A percentile compares a stretch with the other conserved stretches of the same genome.
Conservation (phyloP, 192 early-diverging fungal species). For the Backusella liffmaniae region DNA sequence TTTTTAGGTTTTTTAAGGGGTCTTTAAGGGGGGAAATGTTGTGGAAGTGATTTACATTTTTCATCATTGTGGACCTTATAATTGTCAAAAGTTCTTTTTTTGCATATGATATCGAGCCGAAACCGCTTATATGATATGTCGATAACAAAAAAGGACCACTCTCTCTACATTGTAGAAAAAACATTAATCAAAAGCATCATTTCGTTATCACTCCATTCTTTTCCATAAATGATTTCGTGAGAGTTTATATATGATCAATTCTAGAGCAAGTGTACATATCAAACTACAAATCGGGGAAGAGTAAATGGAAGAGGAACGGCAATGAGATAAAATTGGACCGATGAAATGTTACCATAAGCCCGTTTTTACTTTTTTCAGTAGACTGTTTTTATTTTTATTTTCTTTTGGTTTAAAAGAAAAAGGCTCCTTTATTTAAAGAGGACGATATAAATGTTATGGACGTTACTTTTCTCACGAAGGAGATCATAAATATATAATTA, state of each 20-base stretch:
- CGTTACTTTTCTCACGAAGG: background rate
- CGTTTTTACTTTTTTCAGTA: background rate
- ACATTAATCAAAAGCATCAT: too few species aligned
- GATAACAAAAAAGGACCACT: too few species aligned
- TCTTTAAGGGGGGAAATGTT: background rate
- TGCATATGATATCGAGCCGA: background rate
- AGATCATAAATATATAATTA: background rate
- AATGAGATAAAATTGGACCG: background rate
- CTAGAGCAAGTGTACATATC: background rate
- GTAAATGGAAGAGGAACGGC: background rate
- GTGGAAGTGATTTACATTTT: background rate
- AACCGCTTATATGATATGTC: background rate
- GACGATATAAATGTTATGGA: background rate
- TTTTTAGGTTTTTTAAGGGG: background rate
- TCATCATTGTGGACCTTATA: background rate
- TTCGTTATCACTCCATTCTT: background rate
- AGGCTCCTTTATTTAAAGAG: background rate
- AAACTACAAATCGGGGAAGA: background rate
- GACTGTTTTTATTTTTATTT: background rate
- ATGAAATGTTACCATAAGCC: background rate
- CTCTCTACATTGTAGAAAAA: too few species aligned
- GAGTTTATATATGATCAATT: background rate
- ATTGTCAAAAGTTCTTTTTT: too few species aligned
- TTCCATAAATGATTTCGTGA: background rate
- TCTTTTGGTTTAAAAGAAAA: background rate